A percentile compares a stretch with the other conserved stretches of the same genome.
These are phyloP conservation scores for Rhizophagus prolifer DNA, from an alignment of 192 early-diverging fungal genomes.

Conservation along the genomic window DNA sequence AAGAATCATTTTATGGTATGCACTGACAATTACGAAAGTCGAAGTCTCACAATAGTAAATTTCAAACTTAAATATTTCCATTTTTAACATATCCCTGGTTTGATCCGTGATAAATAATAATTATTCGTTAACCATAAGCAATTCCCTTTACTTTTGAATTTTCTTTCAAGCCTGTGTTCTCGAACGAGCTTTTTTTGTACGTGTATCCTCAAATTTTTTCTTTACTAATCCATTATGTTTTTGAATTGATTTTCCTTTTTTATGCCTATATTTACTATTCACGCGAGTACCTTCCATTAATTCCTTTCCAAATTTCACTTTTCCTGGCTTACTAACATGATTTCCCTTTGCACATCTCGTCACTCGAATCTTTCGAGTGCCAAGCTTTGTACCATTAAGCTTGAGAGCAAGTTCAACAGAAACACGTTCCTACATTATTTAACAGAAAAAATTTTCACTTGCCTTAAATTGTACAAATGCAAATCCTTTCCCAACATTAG, in stretches of 20 bases:
- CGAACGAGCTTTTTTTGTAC: constrained; percentile 26
- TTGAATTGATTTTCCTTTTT: constrained; percentile 32
- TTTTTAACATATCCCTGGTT: no score
- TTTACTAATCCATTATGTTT: no score
- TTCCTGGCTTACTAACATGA: constrained; percentile 30
- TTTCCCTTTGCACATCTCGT: constrained; percentile 43
- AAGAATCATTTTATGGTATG: no score
- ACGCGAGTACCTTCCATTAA: constrained; percentile 27
- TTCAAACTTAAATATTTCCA: no score
- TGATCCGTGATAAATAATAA: no score
- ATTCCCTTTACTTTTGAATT: background rate
- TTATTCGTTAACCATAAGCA: no score
- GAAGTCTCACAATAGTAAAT: no score
- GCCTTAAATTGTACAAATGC: constrained; percentile 85
- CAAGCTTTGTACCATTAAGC: constrained; percentile 70
- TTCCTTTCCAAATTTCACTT: constrained; percentile 30
- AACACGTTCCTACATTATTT: constrained; percentile 70
- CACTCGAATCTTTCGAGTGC: constrained; percentile 63
- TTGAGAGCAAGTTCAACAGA: constrained; percentile 76
- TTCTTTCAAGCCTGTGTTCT: constrained; percentile 34
- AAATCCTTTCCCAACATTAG: constrained; percentile 91
- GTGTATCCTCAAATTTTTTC: background rate
- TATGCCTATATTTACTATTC: constrained; percentile 52
- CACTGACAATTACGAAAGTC: no score
- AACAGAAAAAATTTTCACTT: no score